Evolutionary conservation across 1,139 yeast genomes (phyloP).

Genomic region (Oligophagozyma castellii): DNA sequence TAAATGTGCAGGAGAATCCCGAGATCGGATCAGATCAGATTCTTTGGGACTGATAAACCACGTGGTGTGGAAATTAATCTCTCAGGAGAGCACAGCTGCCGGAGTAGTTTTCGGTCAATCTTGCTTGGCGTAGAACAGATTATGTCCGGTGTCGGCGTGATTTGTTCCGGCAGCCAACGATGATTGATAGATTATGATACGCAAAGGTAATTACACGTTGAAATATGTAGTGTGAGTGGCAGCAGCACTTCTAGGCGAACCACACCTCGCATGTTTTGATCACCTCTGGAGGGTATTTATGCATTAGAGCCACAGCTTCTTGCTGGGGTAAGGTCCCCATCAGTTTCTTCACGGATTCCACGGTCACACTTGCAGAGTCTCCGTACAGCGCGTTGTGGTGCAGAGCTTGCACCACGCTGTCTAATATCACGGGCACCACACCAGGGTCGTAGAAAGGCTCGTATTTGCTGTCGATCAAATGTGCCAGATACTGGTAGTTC

Average conservation of each 20-base stretch:
- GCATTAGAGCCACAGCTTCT: conserved; percentile 53
- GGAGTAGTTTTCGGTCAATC: too few species aligned
- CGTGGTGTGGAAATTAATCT: too few species aligned
- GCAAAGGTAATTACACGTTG: too few species aligned
- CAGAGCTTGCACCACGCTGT: conserved; percentile 65
- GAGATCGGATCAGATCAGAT: too few species aligned
- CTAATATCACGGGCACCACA: conserved; percentile 54
- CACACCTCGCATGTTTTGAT: conserved; percentile 50
- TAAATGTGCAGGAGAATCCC: too few species aligned
- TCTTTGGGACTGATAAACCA: too few species aligned
- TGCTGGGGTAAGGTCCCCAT: conserved; percentile 36
- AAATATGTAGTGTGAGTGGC: too few species aligned
- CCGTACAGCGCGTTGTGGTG: conserved; percentile 57
- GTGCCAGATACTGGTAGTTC: conserved; percentile 64
- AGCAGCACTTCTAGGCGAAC: conserved; percentile 37
- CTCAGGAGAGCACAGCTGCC: too few species aligned
- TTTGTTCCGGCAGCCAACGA: too few species aligned
- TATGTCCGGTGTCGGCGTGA: too few species aligned
- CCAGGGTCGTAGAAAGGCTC: conserved; percentile 36
- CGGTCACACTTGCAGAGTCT: conserved; percentile 50
- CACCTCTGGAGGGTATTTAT: conserved; percentile 47
- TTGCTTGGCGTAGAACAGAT: too few species aligned
- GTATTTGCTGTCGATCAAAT: conserved; percentile 58
- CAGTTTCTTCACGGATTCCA: conserved; percentile 41
- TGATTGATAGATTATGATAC: too few species aligned